phyloP scores from a whole-genome alignment of 2,329 filamentous ascomycete species.

The Xylaria sp. region DNA sequence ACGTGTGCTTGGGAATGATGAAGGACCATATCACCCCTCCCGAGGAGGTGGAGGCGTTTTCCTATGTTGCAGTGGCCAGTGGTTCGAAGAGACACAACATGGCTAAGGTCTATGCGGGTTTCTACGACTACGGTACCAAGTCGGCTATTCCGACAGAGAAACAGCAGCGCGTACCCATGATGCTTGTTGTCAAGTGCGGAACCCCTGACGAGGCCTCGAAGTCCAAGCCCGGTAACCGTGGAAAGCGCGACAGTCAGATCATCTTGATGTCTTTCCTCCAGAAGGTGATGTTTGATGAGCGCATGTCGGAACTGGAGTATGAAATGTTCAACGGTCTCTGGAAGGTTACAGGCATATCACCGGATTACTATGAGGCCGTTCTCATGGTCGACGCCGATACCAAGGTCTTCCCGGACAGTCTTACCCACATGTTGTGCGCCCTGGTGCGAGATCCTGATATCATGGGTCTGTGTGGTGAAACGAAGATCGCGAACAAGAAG shows the following conservation, averaged over 20 bases:
- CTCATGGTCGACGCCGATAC: slow-evolving; percentile 99
- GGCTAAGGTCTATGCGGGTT: slow-evolving; percentile 96
- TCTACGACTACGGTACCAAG: slow-evolving; percentile 88
- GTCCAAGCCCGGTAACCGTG: slow-evolving; percentile 90
- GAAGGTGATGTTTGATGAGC: slow-evolving; percentile 99
- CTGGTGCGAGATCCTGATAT: slow-evolving; percentile 99
- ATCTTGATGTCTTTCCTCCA: slow-evolving; percentile 99
- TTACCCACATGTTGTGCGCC: slow-evolving; percentile 98
- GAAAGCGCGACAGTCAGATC: slow-evolving; percentile 98
- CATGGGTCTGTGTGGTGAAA: slow-evolving; percentile 98
- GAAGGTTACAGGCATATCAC: slow-evolving; percentile 97
- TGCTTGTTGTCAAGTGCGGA: slow-evolving; percentile 91
- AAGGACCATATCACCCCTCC: slow-evolving; percentile 76
- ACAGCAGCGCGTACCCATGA: slow-evolving; percentile 97
- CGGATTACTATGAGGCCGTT: slow-evolving; percentile 95
- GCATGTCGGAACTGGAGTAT: slow-evolving; percentile 98
- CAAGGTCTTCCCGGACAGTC: slow-evolving; percentile 95
- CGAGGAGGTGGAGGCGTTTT: slow-evolving; percentile 82
- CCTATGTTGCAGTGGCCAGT: slow-evolving; percentile 92
- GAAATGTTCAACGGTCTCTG: slow-evolving; percentile 99
- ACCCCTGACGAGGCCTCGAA: slow-evolving; percentile 78
- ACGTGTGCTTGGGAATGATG: slow-evolving; percentile 89
- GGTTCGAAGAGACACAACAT: slow-evolving; percentile 98
- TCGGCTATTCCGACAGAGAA: slow-evolving; percentile 76
- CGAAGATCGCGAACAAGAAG: slow-evolving; percentile 98